A percentile compares a stretch with the other conserved stretches of the same genome.
Evolutionary conservation across 139 green algal species (phyloP).

Genomic region (Microglena sp.): DNA sequence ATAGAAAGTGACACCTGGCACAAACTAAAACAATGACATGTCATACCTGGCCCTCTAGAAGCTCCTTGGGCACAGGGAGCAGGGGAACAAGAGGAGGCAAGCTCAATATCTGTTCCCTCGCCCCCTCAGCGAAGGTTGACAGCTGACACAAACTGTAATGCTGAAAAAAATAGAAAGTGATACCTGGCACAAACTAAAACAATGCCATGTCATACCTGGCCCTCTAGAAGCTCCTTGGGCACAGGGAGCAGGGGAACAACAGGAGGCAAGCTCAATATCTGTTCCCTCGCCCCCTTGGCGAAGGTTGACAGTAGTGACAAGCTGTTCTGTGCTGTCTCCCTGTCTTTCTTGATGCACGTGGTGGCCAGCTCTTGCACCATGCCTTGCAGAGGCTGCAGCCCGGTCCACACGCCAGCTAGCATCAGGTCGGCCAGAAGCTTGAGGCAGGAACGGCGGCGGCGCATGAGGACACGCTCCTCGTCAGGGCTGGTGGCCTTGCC

Average conservation of each 20-base stretch:
- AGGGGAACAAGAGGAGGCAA: slow-evolving; percentile 15
- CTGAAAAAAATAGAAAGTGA: no score
- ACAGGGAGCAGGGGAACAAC: slow-evolving; percentile 13
- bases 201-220: neutral
- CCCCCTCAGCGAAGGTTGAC: no score
- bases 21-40: no score
- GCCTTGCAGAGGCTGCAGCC: slow-evolving; percentile 51
- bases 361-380: slow-evolving; percentile 40
- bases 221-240: slow-evolving; percentile 8
- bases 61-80: no score
- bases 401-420: slow-evolving; percentile 50
- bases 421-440: slow-evolving; percentile 80
- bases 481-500: slow-evolving; percentile 18
- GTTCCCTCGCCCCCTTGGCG: slow-evolving; percentile 46
- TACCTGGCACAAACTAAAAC: no score
- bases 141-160: no score
- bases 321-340: slow-evolving; percentile 34
- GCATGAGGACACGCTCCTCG: slow-evolving; percentile 30
- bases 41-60: no score
- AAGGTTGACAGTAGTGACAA: slow-evolving; percentile 63
- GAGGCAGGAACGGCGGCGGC: slow-evolving; percentile 50
- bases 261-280: slow-evolving; percentile 50
- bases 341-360: slow-evolving; percentile 22
- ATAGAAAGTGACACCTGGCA: no score
- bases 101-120: no score